Base-by-base conservation (phyloP, 2,329 filamentous ascomycete species). In the Diaporthe vexans region DNA sequence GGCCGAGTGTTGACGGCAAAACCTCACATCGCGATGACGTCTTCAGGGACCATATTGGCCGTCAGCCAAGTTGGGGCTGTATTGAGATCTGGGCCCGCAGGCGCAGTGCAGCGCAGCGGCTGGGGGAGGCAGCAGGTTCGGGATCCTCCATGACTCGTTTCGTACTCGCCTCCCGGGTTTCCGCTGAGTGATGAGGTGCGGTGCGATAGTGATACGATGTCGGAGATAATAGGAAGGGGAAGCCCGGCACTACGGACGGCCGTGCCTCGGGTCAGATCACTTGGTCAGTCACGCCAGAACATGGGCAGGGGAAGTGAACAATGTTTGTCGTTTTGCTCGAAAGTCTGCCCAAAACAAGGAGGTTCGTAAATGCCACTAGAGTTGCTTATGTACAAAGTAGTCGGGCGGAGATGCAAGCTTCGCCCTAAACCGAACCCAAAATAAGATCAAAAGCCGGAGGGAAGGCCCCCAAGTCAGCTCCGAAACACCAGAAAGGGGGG, bases 401-500 rank as follows among this genome's bases (percentile, higher is more conserved):
- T 40, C 26, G 63, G 63, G 48, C 33, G 33, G 52, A 54, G 48
- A 54, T 13, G 52, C 63, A 68, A 54, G 33, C 48, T 40, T 68
- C 48, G 48, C 63, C 63, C 35, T 35, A 8, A 67, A 54, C 35
- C 48, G 21, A 68, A 40, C 63, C 48, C 59, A 48, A 68, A 54
- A 54, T 26, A 54, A 52, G 63, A 54, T 37, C 46, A 68, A 54
- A 54, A 68, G 63, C 63, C 48, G 46, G 63, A 52, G 46, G 43
- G 33, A 37, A 52, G n/a, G 48, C 21, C 46, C 46, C 46, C 63
- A 54, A 54, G 33, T 54, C 48, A 54, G 63, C 63, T 68, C 63
- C 63, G 48, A 68, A 68, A 68, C 63, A 68, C 63, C 61, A 52
- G 40, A 68, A 68, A 29, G 63, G 63, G 63, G 63, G 35, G 63